Percentiles rank a stretch among this genome's conserved stretches.
Conservation (phyloP, 306 rosid genomes). For the Gynostemma pentaphyllum region DNA sequence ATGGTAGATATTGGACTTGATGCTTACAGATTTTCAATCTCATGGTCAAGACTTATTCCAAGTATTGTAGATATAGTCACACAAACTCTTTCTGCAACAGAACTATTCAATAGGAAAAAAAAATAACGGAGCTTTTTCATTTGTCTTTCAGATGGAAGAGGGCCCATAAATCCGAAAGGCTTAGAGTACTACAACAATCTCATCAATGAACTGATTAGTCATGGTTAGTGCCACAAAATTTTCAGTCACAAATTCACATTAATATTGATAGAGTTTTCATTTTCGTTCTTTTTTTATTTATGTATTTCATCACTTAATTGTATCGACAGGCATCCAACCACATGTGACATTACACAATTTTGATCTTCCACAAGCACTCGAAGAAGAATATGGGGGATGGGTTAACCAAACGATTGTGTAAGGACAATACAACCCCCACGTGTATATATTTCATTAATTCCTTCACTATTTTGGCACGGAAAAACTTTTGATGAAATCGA, state of each 20-base stretch:
- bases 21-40: conserved; percentile 72
- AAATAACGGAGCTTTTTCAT: neutral
- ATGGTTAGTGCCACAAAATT: conserved; percentile 21
- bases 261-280: neutral
- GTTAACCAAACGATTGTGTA: conserved; percentile 39
- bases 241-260: neutral
- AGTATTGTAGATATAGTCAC: conserved; percentile 24
- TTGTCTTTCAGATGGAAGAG: conserved; percentile 47
- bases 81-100: neutral
- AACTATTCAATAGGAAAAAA: neutral
- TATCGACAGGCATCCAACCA: conserved; percentile 65
- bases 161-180: conserved; percentile 58
- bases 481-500: neutral
- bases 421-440: neutral
- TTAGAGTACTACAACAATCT: conserved; percentile 61
- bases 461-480: too few relatives aligned
- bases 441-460: neutral
- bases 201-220: conserved; percentile 39
- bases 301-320: neutral
- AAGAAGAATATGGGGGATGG: conserved; percentile 84
- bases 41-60: conserved; percentile 77
- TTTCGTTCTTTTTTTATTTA: neutral
- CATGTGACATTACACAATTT: conserved; percentile 42
- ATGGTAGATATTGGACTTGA: conserved; percentile 68
- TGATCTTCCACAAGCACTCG: conserved; percentile 63